Evolutionary conservation across 1,284 basidiomycete genomes (phyloP).

Genomic region (Erythrobasidium hasegawianum): DNA sequence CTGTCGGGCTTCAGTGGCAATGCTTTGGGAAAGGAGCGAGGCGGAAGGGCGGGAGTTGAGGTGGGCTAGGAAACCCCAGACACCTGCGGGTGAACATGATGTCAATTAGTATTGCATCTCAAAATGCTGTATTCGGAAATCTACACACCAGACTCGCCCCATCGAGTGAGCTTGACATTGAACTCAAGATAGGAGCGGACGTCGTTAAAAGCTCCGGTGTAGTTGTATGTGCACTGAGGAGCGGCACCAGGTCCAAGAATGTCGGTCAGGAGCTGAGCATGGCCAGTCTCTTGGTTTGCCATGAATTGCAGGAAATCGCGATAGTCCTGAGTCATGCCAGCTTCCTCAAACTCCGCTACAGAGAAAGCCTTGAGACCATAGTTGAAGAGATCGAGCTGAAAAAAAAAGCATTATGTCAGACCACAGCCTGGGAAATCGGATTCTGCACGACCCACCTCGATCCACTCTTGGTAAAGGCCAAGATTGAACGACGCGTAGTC

Average conservation of each 20-base stretch:
- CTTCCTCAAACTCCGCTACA: slow-evolving; percentile 57
- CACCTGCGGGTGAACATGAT: slow-evolving; percentile 35
- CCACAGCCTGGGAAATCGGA: no score
- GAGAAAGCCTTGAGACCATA: slow-evolving; percentile 55
- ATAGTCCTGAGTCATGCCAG: slow-evolving; percentile 58
- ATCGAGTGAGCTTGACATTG: slow-evolving; percentile 58
- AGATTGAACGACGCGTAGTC: slow-evolving; percentile 34
- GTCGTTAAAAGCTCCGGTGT: slow-evolving; percentile 56
- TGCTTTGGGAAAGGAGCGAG: slow-evolving; percentile 57
- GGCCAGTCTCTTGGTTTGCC: slow-evolving; percentile 61
- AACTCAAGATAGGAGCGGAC: slow-evolving; percentile 64
- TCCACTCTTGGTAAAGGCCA: slow-evolving; percentile 59
- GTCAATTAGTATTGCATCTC: slow-evolving; percentile 21
- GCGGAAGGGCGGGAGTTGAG: slow-evolving; percentile 61
- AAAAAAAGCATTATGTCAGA: no score
- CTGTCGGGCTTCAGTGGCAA: slow-evolving; percentile 64
- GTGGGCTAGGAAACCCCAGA: slow-evolving; percentile 61
- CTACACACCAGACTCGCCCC: slow-evolving; percentile 62
- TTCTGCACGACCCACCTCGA: slow-evolving; percentile 44
- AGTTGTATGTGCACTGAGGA: slow-evolving; percentile 55
- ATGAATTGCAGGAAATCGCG: slow-evolving; percentile 58
- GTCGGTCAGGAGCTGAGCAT: slow-evolving; percentile 56
- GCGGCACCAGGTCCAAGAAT: slow-evolving; percentile 52
- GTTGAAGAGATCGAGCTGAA: slow-evolving; percentile 61
- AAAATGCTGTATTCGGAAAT: neutral